A percentile compares a stretch with the other conserved stretches of the same genome.
Conservation (phyloP, 306 rosid species). For the Castanea mollissima region DNA sequence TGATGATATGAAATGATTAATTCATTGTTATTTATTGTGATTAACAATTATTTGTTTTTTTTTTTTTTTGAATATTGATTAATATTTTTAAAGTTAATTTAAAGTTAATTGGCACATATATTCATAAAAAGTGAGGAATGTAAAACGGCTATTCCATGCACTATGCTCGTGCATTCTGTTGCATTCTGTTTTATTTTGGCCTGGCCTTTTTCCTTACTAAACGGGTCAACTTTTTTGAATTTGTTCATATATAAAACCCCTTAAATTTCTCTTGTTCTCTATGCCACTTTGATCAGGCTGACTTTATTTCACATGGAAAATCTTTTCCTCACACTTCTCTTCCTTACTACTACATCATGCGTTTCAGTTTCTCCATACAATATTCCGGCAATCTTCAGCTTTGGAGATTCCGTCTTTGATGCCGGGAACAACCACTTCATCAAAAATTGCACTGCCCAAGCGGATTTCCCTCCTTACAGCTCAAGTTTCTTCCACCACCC, state of each 20-base stretch:
- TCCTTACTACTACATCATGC: background rate
- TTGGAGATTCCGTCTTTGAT: constrained; percentile 40
- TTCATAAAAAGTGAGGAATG: too few species aligned
- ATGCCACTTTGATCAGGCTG: background rate
- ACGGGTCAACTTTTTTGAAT: background rate
- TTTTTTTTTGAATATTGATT: too few species aligned
- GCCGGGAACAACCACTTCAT: constrained; percentile 39
- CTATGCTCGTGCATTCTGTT: constrained; percentile 19
- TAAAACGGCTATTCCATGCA: background rate
- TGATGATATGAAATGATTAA: too few species aligned
- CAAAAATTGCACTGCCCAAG: constrained; percentile 32
- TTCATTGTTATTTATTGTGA: too few species aligned
- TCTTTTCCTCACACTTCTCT: background rate
- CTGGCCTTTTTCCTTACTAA: background rate
- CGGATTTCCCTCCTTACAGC: constrained; percentile 42
- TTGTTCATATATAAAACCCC: background rate
- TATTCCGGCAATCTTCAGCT: constrained; percentile 23
- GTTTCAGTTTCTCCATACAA: background rate
- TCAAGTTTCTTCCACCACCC: constrained; percentile 34
- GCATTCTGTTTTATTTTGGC: constrained; percentile 2
- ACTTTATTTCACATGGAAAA: background rate
- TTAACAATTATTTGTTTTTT: too few species aligned
- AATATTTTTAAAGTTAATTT: too few species aligned
- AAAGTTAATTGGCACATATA: too few species aligned
- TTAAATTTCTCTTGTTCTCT: background rate